A percentile compares a stretch with the other conserved stretches of the same genome.
Conservation (phyloP, 176 grass and related monocot genomes). For the Phoenix dactylifera region DNA sequence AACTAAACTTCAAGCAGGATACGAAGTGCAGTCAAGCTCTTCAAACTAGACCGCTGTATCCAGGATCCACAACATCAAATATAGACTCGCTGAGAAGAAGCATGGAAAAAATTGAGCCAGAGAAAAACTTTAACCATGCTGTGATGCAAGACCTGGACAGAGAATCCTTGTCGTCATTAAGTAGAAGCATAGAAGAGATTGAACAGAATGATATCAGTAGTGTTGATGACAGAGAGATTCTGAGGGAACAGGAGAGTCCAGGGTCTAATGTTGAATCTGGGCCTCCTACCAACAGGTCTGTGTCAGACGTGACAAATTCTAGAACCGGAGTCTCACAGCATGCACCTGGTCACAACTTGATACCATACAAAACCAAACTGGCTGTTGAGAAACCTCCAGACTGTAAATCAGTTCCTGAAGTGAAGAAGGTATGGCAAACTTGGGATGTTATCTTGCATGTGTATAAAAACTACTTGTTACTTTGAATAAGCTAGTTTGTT, state of each 20-base stretch:
- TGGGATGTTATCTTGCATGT: background rate
- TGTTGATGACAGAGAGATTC: slow-evolving; percentile 4
- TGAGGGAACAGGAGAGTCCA: background rate
- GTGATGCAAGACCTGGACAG: background rate
- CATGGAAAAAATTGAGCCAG: slow-evolving; percentile 24
- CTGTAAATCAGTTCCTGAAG: slow-evolving; percentile 7
- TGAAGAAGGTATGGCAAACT: background rate
- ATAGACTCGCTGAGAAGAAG: slow-evolving; percentile 14
- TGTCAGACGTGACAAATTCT: background rate
- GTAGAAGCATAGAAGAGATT: background rate
- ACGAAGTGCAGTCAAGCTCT: slow-evolving; percentile 20
- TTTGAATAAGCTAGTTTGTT: no score
- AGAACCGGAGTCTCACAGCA: background rate
- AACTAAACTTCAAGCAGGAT: slow-evolving; percentile 29
- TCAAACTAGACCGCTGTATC: slow-evolving; percentile 15
- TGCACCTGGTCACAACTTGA: background rate
- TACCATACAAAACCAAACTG: background rate
- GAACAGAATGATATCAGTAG: slow-evolving; percentile 8
- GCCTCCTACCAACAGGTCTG: background rate
- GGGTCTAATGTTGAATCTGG: background rate
- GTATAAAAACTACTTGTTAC: no score
- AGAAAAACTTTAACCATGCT: slow-evolving; percentile 7
- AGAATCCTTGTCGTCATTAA: background rate
- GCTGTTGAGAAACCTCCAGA: background rate
- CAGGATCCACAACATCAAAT: slow-evolving; percentile 20